Evolutionary conservation across 2,329 filamentous ascomycete species (phyloP).

Genomic region (Curvularia sp.): DNA sequence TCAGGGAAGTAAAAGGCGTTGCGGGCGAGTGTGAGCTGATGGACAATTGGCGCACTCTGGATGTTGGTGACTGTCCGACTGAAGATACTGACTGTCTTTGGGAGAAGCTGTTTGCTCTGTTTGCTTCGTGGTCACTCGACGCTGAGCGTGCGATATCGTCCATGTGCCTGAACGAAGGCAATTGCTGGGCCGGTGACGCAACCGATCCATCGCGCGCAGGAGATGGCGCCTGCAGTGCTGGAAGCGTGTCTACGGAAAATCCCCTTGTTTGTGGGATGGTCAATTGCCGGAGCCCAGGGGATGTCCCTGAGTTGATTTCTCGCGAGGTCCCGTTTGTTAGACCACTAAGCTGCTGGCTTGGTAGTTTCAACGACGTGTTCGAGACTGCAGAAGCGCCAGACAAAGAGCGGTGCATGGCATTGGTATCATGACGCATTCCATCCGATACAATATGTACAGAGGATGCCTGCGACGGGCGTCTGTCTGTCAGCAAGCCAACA

Average conservation of each 20-base stretch:
- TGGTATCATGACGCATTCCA: constrained; percentile 13
- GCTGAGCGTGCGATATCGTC: constrained; percentile 47
- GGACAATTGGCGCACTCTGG: constrained; percentile 41
- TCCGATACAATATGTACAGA: constrained; percentile 9
- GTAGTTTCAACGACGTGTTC: constrained; percentile 18
- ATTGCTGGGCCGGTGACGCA: constrained; percentile 41
- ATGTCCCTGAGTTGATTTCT: constrained; percentile 36
- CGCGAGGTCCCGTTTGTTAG: constrained; percentile 31
- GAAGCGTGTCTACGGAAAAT: constrained; percentile 43
- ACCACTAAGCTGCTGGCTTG: constrained; percentile 27
- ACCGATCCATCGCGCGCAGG: constrained; percentile 37
- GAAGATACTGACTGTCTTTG: constrained; percentile 51
- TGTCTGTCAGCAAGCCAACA: constrained; percentile 14
- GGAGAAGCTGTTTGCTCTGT: constrained; percentile 35
- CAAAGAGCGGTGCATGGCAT: constrained; percentile 10
- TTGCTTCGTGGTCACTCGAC: constrained; percentile 41
- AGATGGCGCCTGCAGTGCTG: constrained; percentile 46
- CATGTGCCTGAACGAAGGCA: constrained; percentile 47
- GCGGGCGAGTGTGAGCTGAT: constrained; percentile 45
- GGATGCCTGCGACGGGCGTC: constrained; percentile 25
- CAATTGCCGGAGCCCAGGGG: constrained; percentile 40
- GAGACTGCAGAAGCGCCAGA: constrained; percentile 20
- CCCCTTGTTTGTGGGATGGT: constrained; percentile 44
- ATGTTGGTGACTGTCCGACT: constrained; percentile 46
- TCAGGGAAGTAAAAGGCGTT: constrained; percentile 40